phyloP scores from a whole-genome alignment of 192 early-diverging fungal species.

The Podila clonocystis region DNA sequence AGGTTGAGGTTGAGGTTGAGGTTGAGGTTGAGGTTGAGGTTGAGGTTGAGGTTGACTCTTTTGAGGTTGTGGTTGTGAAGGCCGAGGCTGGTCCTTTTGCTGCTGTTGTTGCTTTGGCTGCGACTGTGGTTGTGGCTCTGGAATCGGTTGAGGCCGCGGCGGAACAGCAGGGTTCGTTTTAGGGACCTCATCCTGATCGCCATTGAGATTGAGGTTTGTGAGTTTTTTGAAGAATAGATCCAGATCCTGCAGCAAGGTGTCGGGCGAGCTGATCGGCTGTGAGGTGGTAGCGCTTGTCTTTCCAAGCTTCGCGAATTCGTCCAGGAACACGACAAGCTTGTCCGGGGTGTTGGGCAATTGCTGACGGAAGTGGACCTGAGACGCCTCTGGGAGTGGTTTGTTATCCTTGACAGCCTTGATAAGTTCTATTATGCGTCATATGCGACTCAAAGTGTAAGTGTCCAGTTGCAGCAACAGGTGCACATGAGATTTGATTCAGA shows the following conservation, averaged over 20 bases:
- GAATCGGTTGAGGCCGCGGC: neutral
- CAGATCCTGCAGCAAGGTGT: conserved; percentile 12
- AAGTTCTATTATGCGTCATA: conserved; percentile 10
- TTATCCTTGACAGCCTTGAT: conserved; percentile 30
- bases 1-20: neutral
- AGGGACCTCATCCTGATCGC: neutral
- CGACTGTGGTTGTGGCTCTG: neutral
- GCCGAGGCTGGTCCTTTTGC: conserved; percentile 1
- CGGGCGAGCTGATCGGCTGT: neutral
- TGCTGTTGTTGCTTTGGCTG: conserved; percentile 2
- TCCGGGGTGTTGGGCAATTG: conserved; percentile 32
- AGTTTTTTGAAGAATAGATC: conserved; percentile 39
- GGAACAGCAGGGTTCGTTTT: neutral
- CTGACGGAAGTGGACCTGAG: conserved; percentile 26
- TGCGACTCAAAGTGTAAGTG: neutral
- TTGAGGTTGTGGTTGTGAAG: neutral
- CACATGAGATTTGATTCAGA: neutral
- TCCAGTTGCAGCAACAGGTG: neutral
- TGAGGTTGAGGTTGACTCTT: conserved; percentile 9
- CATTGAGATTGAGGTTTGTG: neutral
- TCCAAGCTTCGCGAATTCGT: conserved; percentile 9
- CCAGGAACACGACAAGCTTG: conserved; percentile 2
- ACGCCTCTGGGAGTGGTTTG: conserved; percentile 16
- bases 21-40: conserved; percentile 1
- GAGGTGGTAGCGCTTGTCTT: too few relatives aligned